Conservation (phyloP, 768 basidiomycete genomes). For the Paxillus ammoniavirescens region DNA sequence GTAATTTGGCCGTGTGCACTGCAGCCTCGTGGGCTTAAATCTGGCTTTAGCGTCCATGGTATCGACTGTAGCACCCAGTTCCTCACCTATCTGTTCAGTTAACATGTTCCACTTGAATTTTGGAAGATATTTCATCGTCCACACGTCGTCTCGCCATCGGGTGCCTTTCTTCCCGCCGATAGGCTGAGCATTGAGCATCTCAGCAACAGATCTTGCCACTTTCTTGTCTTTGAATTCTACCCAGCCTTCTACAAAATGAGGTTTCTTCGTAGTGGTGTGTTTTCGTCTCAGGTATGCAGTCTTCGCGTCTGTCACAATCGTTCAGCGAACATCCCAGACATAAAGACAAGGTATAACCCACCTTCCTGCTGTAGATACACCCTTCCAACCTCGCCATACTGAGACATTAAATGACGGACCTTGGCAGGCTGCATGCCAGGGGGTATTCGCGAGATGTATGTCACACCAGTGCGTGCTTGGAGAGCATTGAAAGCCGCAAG, state of each 20-base stretch:
- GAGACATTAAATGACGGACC: conserved; percentile 89
- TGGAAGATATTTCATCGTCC: conserved; percentile 99
- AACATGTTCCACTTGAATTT: conserved; percentile 99
- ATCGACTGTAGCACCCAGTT: neutral
- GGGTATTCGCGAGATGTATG: conserved; percentile 95
- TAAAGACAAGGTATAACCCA: conserved; percentile 29
- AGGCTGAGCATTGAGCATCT: conserved; percentile 93
- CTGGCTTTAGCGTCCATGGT: conserved; percentile 7
- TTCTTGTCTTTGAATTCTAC: conserved; percentile 96
- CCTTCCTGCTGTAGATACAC: conserved; percentile 95
- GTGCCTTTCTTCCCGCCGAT: conserved; percentile 92
- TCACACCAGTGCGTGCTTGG: conserved; percentile 76
- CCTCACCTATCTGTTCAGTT: conserved; percentile 95
- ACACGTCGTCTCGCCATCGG: conserved; percentile 94
- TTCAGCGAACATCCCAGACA: neutral
- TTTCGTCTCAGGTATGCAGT: conserved; percentile 82
- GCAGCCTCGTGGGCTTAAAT: conserved; percentile 87
- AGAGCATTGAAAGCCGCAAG: conserved; percentile 72
- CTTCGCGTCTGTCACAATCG: conserved; percentile 62
- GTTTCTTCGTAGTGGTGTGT: conserved; percentile 78
- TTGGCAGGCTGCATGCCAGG: conserved; percentile 98
- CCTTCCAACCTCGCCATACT: conserved; percentile 86
- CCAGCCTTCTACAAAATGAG: conserved; percentile 96
- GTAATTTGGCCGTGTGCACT: conserved; percentile 82
- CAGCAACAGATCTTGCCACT: conserved; percentile 85